A percentile compares a stretch with the other conserved stretches of the same genome.
Conservation (phyloP, 1,139 yeast genomes). For the Taphrina sp. region DNA sequence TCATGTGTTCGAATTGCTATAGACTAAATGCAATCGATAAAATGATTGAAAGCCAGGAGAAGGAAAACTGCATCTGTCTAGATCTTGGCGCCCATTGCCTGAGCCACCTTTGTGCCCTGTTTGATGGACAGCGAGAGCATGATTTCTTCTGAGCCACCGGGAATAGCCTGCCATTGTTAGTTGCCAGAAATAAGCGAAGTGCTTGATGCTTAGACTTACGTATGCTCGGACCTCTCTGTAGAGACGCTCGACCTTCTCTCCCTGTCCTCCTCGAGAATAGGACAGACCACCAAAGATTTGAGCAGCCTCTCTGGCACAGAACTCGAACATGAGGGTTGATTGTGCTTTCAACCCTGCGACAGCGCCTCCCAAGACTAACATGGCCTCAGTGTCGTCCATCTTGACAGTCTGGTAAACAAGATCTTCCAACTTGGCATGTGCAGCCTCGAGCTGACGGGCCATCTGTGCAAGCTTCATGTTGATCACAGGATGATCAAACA, state of each 20-base stretch:
- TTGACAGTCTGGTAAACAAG: constrained; percentile 44
- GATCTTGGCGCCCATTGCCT: constrained; percentile 32
- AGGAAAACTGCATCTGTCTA: no score
- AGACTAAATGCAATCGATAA: no score
- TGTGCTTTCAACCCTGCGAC: constrained; percentile 51
- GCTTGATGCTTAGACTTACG: no score
- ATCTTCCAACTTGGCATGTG: constrained; percentile 46
- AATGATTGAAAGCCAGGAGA: no score
- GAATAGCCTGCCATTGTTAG: constrained; percentile 44
- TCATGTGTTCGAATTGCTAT: no score
- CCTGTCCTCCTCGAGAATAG: constrained; percentile 50
- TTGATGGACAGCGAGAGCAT: constrained; percentile 48
- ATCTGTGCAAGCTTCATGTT: constrained; percentile 50
- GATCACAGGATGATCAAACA: constrained; percentile 49
- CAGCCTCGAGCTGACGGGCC: constrained; percentile 49
- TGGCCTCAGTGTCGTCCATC: constrained; percentile 41
- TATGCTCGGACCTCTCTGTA: constrained; percentile 46
- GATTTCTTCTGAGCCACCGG: constrained; percentile 52
- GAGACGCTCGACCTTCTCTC: constrained; percentile 49
- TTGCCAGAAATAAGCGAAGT: no score
- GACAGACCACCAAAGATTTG: constrained; percentile 51
- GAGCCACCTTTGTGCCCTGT: constrained; percentile 32
- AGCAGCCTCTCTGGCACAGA: constrained; percentile 48
- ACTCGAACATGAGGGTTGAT: constrained; percentile 48
- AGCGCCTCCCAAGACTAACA: constrained; percentile 49